phyloP scores from a whole-genome alignment of 1,284 basidiomycete genomes.

The Bjerkandera adusta region DNA sequence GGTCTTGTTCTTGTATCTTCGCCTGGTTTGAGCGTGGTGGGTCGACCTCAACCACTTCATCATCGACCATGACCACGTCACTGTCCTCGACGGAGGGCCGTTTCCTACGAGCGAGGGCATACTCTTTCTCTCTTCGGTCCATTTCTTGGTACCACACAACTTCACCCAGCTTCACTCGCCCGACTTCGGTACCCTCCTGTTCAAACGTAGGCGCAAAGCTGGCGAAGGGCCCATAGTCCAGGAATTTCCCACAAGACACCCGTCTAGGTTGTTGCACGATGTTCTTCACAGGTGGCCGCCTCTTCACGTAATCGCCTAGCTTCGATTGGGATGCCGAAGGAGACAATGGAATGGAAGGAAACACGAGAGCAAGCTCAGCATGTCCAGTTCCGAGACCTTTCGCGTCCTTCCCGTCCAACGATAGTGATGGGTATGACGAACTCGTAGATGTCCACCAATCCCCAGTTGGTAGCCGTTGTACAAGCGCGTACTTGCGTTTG shows the following conservation, averaged over 20 bases:
- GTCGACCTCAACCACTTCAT: conserved; percentile 3
- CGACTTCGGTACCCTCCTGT: conserved; percentile 66
- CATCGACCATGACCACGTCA: conserved; percentile 14
- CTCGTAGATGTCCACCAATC: conserved; percentile 78
- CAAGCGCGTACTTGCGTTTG: conserved; percentile 62
- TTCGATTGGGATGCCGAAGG: conserved; percentile 33
- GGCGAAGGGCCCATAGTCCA: conserved; percentile 73
- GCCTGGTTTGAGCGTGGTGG: conserved; percentile 11
- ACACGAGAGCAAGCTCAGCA: conserved; percentile 70
- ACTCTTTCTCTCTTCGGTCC: conserved; percentile 23
- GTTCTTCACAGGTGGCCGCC: conserved; percentile 24
- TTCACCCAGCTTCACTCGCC: conserved; percentile 56
- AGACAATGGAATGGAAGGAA: conserved; percentile 54
- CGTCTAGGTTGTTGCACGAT: conserved; percentile 43
- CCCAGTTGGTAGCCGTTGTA: conserved; percentile 71
- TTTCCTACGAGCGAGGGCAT: conserved; percentile 20
- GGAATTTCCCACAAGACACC: conserved; percentile 60
- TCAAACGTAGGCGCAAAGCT: conserved; percentile 78
- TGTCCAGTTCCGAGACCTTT: conserved; percentile 57
- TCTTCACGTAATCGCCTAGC: conserved; percentile 32
- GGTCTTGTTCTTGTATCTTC: conserved; percentile 12
- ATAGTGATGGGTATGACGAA: conserved; percentile 37
- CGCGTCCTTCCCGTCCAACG: conserved; percentile 37
- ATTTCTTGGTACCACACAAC: conserved; percentile 41
- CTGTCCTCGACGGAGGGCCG: conserved; percentile 20